Base-by-base conservation (phyloP, 2,329 filamentous ascomycete genomes). In the Aspergillus terreus region DNA sequence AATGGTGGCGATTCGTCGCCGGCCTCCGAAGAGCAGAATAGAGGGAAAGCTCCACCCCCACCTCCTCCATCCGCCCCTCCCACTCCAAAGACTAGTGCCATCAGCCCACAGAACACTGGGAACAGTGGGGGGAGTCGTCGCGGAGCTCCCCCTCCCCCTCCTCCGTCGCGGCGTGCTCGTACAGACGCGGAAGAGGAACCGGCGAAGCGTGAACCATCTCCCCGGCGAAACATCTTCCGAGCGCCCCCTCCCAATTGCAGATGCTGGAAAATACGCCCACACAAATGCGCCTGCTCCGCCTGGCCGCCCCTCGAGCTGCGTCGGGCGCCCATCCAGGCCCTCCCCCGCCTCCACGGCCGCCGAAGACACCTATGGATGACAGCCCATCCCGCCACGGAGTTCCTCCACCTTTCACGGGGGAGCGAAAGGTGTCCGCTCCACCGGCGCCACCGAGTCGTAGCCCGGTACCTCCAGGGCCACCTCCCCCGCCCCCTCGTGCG, bases 231-330 rank as follows among this genome's bases (percentile, higher is more conserved):
- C 7, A 81, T 80, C 61, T 97, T 95, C 75, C 82, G 85, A 58
- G 92, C 90, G 7, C 94, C 94, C 43, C 94, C 94, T 32, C 89
- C 89, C 92, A 2, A 74, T 97, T 53, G 84, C 90, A 50, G 92
- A 96, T 69, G 94, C 94, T 52, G 94, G 94, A 35, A 95, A 90
- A 71, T 94, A 84, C 66, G 90, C 87, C 3, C 79, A 85, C 55
- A 70, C 76, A 27, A 74, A 77, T 51, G 71, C 69, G 21, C 77
- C 72, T 52, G 59, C 76, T 17, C 72, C 71, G 50, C 66, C 80
- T 69, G 61, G 76, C 64, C 70, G 78, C 63, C 68, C 68, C 74
- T 52, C 68, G 78, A 58, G 80, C 80, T 55, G 67, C 72, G 14
- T 81, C 79, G 9, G 72, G 71, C 33, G 67, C 75, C 59, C 64